These are phyloP conservation scores for Backusella australiensis DNA, from an alignment of 192 early-diverging fungal genomes.

Conservation along the genomic window DNA sequence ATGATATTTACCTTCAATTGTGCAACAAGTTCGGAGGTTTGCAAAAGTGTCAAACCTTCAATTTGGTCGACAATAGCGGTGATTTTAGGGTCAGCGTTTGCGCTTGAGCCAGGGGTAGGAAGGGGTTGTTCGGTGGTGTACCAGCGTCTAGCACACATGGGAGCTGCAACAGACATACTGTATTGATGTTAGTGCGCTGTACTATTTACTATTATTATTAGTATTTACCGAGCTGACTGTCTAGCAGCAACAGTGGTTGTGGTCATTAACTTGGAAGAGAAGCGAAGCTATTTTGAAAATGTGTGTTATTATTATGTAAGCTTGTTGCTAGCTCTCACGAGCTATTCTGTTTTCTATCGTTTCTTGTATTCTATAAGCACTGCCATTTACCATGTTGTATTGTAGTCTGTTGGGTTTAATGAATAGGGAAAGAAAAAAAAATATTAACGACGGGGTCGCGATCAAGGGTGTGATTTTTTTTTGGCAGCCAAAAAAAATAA, in stretches of 20 bases:
- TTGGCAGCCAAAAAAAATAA: neutral
- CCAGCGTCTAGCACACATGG: conserved; percentile 25
- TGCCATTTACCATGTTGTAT: neutral
- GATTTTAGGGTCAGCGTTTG: conserved; percentile 66
- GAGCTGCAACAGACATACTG: conserved; percentile 15
- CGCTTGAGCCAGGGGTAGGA: conserved; percentile 59
- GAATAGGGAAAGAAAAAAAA: neutral
- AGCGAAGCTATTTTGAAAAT: conserved; percentile 22
- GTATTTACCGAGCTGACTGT: conserved; percentile 23
- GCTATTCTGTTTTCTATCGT: neutral
- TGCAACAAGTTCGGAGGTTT: conserved; percentile 89
- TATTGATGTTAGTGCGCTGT: neutral
- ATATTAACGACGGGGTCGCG: neutral
- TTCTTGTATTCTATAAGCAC: neutral
- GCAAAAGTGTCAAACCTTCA: conserved; percentile 85
- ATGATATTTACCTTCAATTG: conserved; percentile 73
- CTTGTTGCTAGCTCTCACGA: neutral
- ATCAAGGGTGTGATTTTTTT: neutral
- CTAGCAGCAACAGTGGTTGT: conserved; percentile 16
- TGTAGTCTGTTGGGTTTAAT: conserved; percentile 1
- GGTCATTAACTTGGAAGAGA: conserved; percentile 22
- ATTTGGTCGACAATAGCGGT: conserved; percentile 87
- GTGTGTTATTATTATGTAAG: neutral
- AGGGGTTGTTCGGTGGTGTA: conserved; percentile 49
- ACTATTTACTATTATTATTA: neutral